These are phyloP conservation scores for Kodamaea laetipori DNA, from an alignment of 805 yeast species.

Conservation along the genomic window DNA sequence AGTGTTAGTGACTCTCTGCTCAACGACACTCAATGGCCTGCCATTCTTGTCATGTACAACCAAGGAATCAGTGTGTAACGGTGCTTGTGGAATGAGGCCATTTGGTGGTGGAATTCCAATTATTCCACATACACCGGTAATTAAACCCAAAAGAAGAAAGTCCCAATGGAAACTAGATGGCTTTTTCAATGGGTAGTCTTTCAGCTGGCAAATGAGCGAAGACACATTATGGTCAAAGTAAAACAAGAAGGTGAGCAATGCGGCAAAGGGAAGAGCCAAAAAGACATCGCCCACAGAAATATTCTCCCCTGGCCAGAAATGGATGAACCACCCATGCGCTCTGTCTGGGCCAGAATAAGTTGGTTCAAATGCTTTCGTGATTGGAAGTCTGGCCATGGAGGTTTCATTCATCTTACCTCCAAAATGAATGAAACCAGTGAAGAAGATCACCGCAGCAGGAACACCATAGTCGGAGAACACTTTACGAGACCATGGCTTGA, in stretches of 20 bases:
- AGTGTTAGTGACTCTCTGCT: constrained; percentile 84
- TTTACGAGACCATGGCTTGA: constrained; percentile 62
- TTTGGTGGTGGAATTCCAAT: constrained; percentile 95
- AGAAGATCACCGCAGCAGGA: constrained; percentile 80
- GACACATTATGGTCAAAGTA: constrained; percentile 96
- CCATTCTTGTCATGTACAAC: constrained; percentile 53
- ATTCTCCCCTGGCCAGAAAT: constrained; percentile 62
- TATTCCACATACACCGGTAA: constrained; percentile 85
- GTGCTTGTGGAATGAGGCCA: constrained; percentile 97
- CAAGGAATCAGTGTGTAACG: constrained; percentile 81
- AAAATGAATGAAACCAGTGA: constrained; percentile 91
- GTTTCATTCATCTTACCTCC: constrained; percentile 72
- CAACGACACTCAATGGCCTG: constrained; percentile 64
- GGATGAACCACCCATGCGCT: constrained; percentile 72
- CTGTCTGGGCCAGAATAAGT: constrained; percentile 46
- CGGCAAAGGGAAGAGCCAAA: constrained; percentile 89
- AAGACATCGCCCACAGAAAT: constrained; percentile 75
- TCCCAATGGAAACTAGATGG: constrained; percentile 95
- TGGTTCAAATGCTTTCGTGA: constrained; percentile 73
- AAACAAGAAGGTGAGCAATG: constrained; percentile 78
- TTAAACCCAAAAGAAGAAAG: constrained; percentile 76
- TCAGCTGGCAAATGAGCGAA: constrained; percentile 86
- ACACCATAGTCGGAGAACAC: constrained; percentile 84
- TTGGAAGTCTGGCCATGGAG: constrained; percentile 63
- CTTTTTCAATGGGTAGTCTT: constrained; percentile 75